Evolutionary conservation across 371 early-diverging fungal species (phyloP).

Genomic region (Mucor mucedo): DNA sequence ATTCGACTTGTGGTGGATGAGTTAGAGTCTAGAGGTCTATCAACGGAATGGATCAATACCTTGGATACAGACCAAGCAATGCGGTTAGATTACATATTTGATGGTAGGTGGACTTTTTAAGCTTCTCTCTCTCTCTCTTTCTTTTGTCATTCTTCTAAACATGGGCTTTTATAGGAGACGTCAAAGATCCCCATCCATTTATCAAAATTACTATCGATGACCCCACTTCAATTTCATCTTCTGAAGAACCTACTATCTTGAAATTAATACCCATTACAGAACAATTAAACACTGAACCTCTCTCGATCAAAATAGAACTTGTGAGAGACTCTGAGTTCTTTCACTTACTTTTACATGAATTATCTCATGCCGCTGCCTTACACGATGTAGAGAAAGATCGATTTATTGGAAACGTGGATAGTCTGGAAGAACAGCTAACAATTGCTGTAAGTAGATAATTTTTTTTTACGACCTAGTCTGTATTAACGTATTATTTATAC

Average conservation of each 20-base stretch:
- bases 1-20: slow-evolving; percentile 72
- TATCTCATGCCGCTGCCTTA: slow-evolving; percentile 51
- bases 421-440: slow-evolving; percentile 45
- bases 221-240: slow-evolving; percentile 18
- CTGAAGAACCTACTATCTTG: slow-evolving; percentile 20
- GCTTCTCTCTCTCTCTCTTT: too few relatives aligned
- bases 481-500: neutral
- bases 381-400: slow-evolving; percentile 45
- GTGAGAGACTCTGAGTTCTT: slow-evolving; percentile 65
- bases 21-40: slow-evolving; percentile 55
- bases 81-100: slow-evolving; percentile 49
- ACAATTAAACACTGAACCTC: slow-evolving; percentile 18
- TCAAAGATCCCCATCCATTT: slow-evolving; percentile 41
- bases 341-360: slow-evolving; percentile 52
- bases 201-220: slow-evolving; percentile 42
- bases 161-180: slow-evolving; percentile 28
- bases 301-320: slow-evolving; percentile 53
- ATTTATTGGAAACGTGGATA: slow-evolving; percentile 45
- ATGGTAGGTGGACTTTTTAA: slow-evolving; percentile 33
- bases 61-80: slow-evolving; percentile 30
- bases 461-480: neutral
- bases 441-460: slow-evolving; percentile 36
- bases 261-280: slow-evolving; percentile 25
- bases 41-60: slow-evolving; percentile 38
- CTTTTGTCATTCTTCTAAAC: neutral